phyloP scores from a whole-genome alignment of 495 filamentous ascomycete genomes.

The Penicillium pancosmium region DNA sequence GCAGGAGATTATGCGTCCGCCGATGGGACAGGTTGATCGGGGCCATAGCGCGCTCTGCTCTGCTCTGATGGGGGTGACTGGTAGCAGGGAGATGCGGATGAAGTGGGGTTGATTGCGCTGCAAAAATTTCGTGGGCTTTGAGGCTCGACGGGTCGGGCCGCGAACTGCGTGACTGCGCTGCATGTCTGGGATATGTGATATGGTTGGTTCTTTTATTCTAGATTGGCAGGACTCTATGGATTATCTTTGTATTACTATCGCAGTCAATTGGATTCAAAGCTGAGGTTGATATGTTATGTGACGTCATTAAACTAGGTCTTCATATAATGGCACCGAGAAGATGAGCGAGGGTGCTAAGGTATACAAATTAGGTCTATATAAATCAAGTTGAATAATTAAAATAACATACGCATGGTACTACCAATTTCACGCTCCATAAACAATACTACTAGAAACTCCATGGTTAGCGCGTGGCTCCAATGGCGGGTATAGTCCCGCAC shows the following conservation, averaged over 20 bases:
- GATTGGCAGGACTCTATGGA: too few relatives aligned
- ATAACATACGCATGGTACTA: too few relatives aligned
- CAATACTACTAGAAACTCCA: too few relatives aligned
- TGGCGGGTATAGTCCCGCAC: too few relatives aligned
- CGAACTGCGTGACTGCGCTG: not conserved
- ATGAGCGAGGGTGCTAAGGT: too few relatives aligned
- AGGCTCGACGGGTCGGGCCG: conserved; percentile 43
- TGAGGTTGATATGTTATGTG: not conserved
- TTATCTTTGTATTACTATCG: too few relatives aligned
- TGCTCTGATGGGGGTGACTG: conserved; percentile 1
- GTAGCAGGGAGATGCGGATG: conserved; percentile 15
- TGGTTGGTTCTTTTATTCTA: too few relatives aligned
- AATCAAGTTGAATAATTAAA: too few relatives aligned
- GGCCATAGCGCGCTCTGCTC: conserved; percentile 29
- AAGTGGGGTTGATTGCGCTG: conserved; percentile 31
- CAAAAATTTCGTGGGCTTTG: conserved; percentile 33
- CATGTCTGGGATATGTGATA: too few relatives aligned
- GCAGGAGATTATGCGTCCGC: conserved; percentile 81
- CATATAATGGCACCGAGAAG: not conserved
- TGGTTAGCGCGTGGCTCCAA: too few relatives aligned
- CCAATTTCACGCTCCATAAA: too few relatives aligned
- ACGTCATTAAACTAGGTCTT: not conserved
- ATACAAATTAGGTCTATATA: too few relatives aligned
- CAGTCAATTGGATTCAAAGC: not conserved
- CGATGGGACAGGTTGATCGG: conserved; percentile 61